Evolutionary conservation across 345 rosid species (phyloP), one percentile per base, ranked within the genome.

Genomic region (Psidium guajava): DNA sequence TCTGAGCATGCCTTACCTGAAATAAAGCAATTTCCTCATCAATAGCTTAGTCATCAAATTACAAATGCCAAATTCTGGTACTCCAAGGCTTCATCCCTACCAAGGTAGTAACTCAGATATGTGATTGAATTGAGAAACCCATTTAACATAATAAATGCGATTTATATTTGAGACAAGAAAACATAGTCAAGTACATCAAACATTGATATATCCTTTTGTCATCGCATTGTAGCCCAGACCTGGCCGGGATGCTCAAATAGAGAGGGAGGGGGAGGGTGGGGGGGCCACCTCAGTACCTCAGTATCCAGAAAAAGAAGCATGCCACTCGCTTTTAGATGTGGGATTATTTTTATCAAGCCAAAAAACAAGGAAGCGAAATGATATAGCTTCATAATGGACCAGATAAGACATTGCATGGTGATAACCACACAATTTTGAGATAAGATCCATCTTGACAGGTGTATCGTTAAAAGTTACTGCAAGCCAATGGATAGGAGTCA

Each of bases 1-100:
- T 90, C 55, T 87, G 93, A 44, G 98, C 96, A 92, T 90, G 93
- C 82, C 98, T 93, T 85, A 94, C 95, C 99, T 97, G 87, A 22
- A 86, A 87, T 54, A n/a, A 50, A 61, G 20, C 80, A 81, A 69
- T 69, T 32, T 69, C 77, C 47, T 69, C 77, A 69, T 69, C 77
- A 69, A 69, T 12, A 69, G 44, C 77, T 40, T 6, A 32, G 77
- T 69, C 77, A 69, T 69, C 47, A 69, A 32, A 32, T 69, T 69
- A 69, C 44, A 69, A 32, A 69, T 69, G 77, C 44, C 77, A 4
- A 69, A 69, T 20, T 32, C 44, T 47, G 2, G 21, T 69, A 69
- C 44, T 69, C 77, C 77, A 32, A 69, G 47, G 77, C 77, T 69
- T 69, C 47, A 1, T 69, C 77, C 77, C 44, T 32, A 64, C 24